Percentiles rank a stretch among this genome's conserved stretches.
These are phyloP conservation scores for Trebouxia sp. DNA, from an alignment of 139 green algal genomes.

Conservation along the genomic window DNA sequence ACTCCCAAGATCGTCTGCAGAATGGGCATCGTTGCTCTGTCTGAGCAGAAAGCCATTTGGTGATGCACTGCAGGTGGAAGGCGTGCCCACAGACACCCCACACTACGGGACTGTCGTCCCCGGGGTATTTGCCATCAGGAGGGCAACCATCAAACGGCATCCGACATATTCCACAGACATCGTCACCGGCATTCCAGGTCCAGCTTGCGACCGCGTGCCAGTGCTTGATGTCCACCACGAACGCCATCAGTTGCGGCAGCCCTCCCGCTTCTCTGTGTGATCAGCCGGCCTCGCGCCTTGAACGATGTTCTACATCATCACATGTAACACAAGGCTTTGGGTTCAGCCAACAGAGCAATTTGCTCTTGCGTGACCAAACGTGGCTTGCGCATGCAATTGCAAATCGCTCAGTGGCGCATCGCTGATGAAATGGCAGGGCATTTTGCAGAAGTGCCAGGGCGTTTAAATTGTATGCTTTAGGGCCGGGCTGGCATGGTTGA, in stretches of 20 bases:
- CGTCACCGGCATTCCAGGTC: constrained; percentile 70
- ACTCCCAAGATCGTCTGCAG: constrained; percentile 64
- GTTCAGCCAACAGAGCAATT: no score
- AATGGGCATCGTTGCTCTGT: constrained; percentile 66
- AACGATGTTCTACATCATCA: no score
- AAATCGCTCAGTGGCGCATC: no score
- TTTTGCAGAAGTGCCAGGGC: no score
- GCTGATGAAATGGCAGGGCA: no score
- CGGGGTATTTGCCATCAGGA: constrained; percentile 61
- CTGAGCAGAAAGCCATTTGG: constrained; percentile 61
- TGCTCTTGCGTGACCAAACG: no score
- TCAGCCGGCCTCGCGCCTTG: no score
- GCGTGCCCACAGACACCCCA: constrained; percentile 65
- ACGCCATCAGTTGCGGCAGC: constrained; percentile 41
- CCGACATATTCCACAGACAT: constrained; percentile 69
- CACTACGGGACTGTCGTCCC: constrained; percentile 66
- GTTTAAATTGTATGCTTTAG: no score
- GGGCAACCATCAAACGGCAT: constrained; percentile 65
- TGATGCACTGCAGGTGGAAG: constrained; percentile 75
- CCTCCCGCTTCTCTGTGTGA: no score
- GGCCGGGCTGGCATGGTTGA: no score
- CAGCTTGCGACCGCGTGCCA: constrained; percentile 63
- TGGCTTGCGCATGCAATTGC: no score
- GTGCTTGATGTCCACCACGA: constrained; percentile 60
- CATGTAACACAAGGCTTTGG: no score